Percentiles rank a stretch among this genome's conserved stretches.
phyloP scores from a whole-genome alignment of 306 rosid genomes.

The Dryas alaskensis region DNA sequence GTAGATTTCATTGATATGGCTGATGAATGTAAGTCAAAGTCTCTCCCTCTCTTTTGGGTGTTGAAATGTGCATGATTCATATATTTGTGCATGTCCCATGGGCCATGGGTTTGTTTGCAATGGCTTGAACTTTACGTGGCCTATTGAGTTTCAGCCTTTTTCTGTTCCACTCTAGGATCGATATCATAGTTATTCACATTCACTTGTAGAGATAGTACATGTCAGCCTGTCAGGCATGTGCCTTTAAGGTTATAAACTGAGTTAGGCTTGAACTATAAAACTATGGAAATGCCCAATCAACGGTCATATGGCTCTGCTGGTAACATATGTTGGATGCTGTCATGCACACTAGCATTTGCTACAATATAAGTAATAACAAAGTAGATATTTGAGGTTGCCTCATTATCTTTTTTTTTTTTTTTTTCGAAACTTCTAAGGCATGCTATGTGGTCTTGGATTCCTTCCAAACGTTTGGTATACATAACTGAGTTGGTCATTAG shows the following conservation, averaged over 20 bases:
- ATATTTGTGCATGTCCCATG: slow-evolving; percentile 1
- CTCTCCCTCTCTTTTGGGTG: slow-evolving; percentile 17
- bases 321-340: not conserved
- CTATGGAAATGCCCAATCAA: not conserved
- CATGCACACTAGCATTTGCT: not conserved
- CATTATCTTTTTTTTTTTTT: not conserved
- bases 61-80: not conserved
- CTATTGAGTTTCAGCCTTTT: not conserved
- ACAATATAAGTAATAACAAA: not conserved
- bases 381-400: not conserved
- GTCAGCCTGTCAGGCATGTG: not conserved
- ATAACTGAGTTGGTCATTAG: not conserved
- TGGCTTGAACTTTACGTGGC: slow-evolving; percentile 4
- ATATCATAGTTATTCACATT: not conserved
- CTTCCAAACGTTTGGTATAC: no score
- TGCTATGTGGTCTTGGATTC: not conserved
- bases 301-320: not conserved
- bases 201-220: not conserved
- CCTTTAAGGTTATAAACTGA: not conserved
- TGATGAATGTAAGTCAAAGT: slow-evolving; percentile 73
- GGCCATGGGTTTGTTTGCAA: not conserved
- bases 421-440: not conserved
- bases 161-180: not conserved
- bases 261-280: not conserved
- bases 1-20: slow-evolving; percentile 96